Conservation (phyloP, 805 yeast species). For the Metschnikowia proteae region DNA sequence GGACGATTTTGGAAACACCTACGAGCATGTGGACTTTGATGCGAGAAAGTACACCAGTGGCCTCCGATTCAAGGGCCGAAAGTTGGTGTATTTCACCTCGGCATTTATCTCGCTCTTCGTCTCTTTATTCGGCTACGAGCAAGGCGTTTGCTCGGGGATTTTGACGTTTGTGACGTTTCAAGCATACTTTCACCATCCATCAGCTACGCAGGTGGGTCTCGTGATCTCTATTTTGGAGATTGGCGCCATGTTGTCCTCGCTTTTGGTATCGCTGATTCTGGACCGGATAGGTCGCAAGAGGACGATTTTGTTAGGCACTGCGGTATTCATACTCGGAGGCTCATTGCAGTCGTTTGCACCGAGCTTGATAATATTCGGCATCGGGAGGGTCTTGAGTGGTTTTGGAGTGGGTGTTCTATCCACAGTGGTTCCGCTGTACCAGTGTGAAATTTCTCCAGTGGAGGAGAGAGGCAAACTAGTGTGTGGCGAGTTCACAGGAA, state of each 20-base stretch:
- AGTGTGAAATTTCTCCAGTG: conserved; percentile 84
- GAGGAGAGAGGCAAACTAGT: conserved; percentile 82
- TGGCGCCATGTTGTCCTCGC: conserved; percentile 21
- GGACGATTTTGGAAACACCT: conserved; percentile 34
- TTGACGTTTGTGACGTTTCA: conserved; percentile 70
- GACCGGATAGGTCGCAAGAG: conserved; percentile 19
- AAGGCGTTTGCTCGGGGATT: conserved; percentile 89
- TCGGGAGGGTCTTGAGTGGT: conserved; percentile 77
- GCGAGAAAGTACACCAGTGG: conserved; percentile 29
- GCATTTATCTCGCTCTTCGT: conserved; percentile 44
- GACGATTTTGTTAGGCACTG: conserved; percentile 18
- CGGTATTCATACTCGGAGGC: conserved; percentile 18
- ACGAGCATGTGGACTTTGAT: conserved; percentile 37
- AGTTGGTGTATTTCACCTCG: conserved; percentile 41
- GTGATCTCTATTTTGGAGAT: conserved; percentile 20
- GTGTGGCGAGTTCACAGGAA: conserved; percentile 85
- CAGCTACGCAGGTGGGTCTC: conserved; percentile 17
- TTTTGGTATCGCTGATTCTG: conserved; percentile 16
- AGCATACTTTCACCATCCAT: conserved; percentile 22
- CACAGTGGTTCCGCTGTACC: conserved; percentile 83
- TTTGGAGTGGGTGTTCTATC: conserved; percentile 84
- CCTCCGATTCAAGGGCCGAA: conserved; percentile 35
- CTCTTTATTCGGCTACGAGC: conserved; percentile 32
- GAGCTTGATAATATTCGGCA: conserved; percentile 53
- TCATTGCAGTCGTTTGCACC: conserved; percentile 36